phyloP scores from a whole-genome alignment of 257 asterid genomes.

The Solanum gandarillasii region DNA sequence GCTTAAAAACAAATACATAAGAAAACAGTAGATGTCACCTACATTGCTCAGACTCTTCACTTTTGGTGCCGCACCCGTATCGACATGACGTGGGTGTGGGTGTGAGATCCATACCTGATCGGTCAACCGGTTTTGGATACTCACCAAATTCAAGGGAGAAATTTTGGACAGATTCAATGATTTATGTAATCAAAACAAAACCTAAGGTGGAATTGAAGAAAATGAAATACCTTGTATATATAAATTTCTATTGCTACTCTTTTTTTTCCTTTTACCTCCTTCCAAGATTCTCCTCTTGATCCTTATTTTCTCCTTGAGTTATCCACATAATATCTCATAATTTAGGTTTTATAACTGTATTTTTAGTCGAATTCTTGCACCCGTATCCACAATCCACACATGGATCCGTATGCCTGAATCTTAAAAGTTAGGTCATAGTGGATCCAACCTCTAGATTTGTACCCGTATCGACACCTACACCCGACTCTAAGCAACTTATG shows the following conservation, averaged over 20 bases:
- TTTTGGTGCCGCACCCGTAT: background rate
- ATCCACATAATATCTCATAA: background rate
- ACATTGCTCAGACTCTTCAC: background rate
- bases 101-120: background rate
- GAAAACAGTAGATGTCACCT: background rate
- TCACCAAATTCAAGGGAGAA: background rate
- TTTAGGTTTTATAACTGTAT: background rate
- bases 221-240: background rate
- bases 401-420: background rate
- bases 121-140: background rate
- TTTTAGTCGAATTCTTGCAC: background rate
- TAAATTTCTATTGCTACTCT: background rate
- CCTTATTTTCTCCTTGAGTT: background rate
- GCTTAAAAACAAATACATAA: background rate
- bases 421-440: background rate
- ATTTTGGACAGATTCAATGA: background rate
- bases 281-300: background rate
- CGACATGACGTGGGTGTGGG: background rate
- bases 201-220: background rate
- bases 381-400: background rate
- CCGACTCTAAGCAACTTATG: background rate
- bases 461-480: background rate
- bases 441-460: background rate
- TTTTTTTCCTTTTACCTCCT: background rate
- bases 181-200: background rate